Conservation (phyloP, 208 protist genomes). For the Wallacemonas sp. region DNA sequence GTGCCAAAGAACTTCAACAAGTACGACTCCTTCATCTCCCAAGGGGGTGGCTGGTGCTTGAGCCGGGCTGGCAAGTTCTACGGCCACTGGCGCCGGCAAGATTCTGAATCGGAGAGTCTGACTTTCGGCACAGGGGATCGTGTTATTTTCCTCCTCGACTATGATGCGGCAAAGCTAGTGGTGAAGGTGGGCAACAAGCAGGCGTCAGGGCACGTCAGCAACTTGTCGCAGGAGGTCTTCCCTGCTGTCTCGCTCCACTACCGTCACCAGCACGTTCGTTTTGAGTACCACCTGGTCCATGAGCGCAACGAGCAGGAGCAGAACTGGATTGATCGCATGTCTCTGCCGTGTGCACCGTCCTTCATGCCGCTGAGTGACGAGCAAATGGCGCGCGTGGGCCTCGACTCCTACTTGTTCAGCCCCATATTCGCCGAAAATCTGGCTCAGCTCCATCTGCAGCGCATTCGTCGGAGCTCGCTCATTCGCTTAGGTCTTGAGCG, state of each 20-base stretch:
- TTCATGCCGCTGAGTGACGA: conserved; percentile 49
- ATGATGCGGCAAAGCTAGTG: conserved; percentile 82
- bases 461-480: conserved; percentile 5
- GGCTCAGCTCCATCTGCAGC: conserved; percentile 2
- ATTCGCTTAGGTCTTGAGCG: conserved; percentile 5
- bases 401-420: conserved; percentile 83
- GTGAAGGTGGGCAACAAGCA: conserved; percentile 83
- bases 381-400: conserved; percentile 50
- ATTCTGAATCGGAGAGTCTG: conserved; percentile 47
- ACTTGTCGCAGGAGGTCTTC: conserved; percentile 86
- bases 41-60: conserved; percentile 92
- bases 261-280: conserved; percentile 90
- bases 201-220: conserved; percentile 86
- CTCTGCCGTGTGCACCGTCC: conserved; percentile 57
- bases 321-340: conserved; percentile 70
- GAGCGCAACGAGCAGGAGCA: conserved; percentile 48
- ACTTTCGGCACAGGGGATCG: conserved; percentile 88
- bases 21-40: conserved; percentile 93
- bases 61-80: conserved; percentile 93
- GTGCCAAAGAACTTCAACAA: conserved; percentile 88
- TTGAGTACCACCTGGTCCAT: conserved; percentile 84
- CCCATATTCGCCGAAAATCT: conserved; percentile 40
- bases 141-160: conserved; percentile 88
- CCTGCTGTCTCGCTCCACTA: conserved; percentile 92
- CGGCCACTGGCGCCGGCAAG: conserved; percentile 88